Conservation (phyloP, 345 rosid genomes). For the Ceriops tagal region DNA sequence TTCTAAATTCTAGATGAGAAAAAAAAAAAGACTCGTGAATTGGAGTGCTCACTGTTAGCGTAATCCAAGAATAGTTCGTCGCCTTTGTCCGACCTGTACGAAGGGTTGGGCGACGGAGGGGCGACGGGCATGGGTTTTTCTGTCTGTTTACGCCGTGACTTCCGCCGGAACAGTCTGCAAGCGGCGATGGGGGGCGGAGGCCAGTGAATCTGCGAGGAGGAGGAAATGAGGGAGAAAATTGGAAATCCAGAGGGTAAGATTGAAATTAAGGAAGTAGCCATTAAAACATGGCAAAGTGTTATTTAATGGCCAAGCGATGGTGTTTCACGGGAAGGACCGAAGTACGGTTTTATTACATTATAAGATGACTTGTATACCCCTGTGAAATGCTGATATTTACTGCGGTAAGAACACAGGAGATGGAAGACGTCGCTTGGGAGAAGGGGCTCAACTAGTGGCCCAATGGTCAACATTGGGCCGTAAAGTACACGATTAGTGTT, state of each 20-base stretch:
- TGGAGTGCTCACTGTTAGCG: slow-evolving; percentile 32
- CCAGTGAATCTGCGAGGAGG: slow-evolving; percentile 1
- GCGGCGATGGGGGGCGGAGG: not conserved
- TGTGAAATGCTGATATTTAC: no score
- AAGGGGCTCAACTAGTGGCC: no score
- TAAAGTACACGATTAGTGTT: no score
- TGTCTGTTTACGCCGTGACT: slow-evolving; percentile 9
- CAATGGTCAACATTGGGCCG: not conserved
- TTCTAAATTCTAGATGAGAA: not conserved
- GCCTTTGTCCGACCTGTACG: slow-evolving; percentile 41
- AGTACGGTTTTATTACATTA: not conserved
- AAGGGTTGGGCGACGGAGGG: slow-evolving; percentile 32
- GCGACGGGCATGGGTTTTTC: not conserved
- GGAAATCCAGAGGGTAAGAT: slow-evolving; percentile 12
- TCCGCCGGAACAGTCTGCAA: slow-evolving; percentile 9
- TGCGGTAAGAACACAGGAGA: no score
- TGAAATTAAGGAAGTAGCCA: slow-evolving; percentile 17
- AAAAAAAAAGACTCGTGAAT: not conserved
- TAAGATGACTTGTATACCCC: slow-evolving; percentile 4
- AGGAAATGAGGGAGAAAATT: not conserved
- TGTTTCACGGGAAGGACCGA: no score
- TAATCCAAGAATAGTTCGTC: slow-evolving; percentile 43
- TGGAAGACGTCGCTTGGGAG: no score
- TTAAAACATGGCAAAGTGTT: not conserved
- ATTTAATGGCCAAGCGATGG: no score